Evolutionary conservation across 2,329 filamentous ascomycete genomes (phyloP).

Genomic region (Didymella arachidicola): DNA sequence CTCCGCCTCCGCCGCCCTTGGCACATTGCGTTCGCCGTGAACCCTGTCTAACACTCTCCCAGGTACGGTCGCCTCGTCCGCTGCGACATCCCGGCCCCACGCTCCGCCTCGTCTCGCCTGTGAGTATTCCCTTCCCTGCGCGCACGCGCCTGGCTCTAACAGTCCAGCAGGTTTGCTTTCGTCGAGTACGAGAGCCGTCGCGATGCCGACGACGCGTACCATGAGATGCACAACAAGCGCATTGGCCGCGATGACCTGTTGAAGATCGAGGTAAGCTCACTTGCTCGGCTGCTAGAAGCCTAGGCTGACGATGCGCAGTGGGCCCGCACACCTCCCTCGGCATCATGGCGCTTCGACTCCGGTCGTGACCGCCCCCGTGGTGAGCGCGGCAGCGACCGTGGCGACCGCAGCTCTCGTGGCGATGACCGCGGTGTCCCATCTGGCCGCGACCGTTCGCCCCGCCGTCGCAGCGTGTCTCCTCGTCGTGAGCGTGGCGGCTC

Average conservation of each 20-base stretch:
- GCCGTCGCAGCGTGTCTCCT: constrained; percentile 59
- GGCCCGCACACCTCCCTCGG: constrained; percentile 96
- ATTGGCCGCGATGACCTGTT: constrained; percentile 93
- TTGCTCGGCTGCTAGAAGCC: neutral
- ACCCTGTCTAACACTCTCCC: constrained; percentile 57
- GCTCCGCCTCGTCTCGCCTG: constrained; percentile 93
- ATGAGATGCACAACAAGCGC: constrained; percentile 99
- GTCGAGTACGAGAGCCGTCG: constrained; percentile 99
- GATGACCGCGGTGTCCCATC: constrained; percentile 73
- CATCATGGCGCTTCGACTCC: constrained; percentile 97
- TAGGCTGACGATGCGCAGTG: constrained; percentile 67
- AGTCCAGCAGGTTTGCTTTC: constrained; percentile 82
- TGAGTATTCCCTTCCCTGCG: constrained; percentile 64
- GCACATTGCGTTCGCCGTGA: constrained; percentile 25
- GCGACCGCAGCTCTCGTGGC: constrained; percentile 74
- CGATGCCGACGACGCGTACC: constrained; percentile 97
- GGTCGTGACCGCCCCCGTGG: constrained; percentile 58
- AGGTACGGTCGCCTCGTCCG: constrained; percentile 98
- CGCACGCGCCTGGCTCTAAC: constrained; percentile 27
- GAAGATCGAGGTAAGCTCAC: constrained; percentile 86
- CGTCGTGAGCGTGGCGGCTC: constrained; percentile 66
- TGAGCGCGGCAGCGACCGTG: constrained; percentile 64
- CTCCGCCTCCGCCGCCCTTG: constrained; percentile 42
- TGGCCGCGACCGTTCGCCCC: constrained; percentile 73
- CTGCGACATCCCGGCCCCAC: constrained; percentile 96